Conservation (phyloP, 306 rosid species). For the Castanea crenata region DNA sequence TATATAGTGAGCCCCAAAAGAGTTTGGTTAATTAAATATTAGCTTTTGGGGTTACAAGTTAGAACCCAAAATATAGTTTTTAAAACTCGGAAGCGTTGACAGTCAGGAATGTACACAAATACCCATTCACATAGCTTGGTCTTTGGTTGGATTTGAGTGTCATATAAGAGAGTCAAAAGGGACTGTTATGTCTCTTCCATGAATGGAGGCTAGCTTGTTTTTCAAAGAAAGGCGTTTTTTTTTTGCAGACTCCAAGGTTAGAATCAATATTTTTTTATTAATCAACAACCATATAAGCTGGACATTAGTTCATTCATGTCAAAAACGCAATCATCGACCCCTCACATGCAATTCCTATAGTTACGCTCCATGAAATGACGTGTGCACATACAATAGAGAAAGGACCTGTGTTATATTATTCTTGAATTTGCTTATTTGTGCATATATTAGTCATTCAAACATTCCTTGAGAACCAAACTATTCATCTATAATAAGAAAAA, state of each 20-base stretch:
- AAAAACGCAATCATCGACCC: neutral
- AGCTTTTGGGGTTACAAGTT: neutral
- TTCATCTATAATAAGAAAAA: no score
- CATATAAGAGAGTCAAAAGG: neutral
- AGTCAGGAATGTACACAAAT: neutral
- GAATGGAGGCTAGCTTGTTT: neutral
- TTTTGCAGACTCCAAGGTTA: neutral
- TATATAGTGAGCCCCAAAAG: neutral
- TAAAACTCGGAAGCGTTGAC: neutral
- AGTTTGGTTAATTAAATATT: neutral
- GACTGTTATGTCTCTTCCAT: neutral
- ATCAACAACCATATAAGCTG: neutral
- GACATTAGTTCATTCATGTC: neutral
- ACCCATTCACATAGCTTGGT: neutral
- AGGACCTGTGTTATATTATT: neutral
- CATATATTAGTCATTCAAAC: neutral
- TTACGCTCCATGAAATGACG: slow-evolving; percentile 23
- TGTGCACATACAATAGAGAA: slow-evolving; percentile 12
- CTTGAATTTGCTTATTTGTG: neutral
- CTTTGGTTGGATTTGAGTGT: neutral
- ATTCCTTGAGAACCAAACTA: neutral
- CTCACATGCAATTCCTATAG: slow-evolving; percentile 16
- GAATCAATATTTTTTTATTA: neutral
- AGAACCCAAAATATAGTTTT: neutral
- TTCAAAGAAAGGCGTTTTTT: neutral